A percentile compares a stretch with the other conserved stretches of the same genome.
Evolutionary conservation across 2,329 filamentous ascomycete genomes (phyloP).

Genomic region (Fusarium sacchari): DNA sequence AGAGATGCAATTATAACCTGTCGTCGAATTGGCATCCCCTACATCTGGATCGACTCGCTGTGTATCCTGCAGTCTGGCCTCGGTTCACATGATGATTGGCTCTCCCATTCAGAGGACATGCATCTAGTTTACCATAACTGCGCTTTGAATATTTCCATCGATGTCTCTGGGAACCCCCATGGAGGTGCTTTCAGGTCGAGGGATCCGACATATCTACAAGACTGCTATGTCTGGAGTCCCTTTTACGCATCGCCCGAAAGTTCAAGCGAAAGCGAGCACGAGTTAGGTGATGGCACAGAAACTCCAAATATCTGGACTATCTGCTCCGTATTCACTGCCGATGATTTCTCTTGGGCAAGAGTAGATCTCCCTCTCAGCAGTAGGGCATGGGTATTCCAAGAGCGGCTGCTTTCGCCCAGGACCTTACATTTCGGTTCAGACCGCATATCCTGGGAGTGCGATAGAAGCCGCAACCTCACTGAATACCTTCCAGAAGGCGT

Average conservation of each 20-base stretch:
- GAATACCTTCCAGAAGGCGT: neutral
- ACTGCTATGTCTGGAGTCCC: neutral
- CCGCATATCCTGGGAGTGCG: neutral
- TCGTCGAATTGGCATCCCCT: neutral
- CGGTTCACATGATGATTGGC: neutral
- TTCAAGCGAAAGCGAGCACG: too few relatives aligned
- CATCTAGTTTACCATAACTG: neutral
- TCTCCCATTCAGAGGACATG: neutral
- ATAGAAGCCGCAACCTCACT: neutral
- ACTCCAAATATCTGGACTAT: neutral
- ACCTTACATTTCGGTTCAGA: neutral
- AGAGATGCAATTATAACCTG: neutral
- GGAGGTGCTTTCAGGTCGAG: neutral
- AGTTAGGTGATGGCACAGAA: neutral
- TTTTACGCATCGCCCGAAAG: neutral
- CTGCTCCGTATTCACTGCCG: neutral
- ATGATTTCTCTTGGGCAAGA: neutral
- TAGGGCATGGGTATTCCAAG: neutral
- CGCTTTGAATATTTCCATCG: neutral
- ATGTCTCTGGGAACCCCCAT: neutral
- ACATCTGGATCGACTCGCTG: constrained; percentile 7
- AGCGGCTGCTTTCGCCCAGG: neutral
- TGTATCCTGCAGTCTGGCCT: neutral
- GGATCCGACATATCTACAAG: neutral
- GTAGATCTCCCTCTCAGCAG: neutral